Evolutionary conservation across 495 filamentous ascomycete species (phyloP).

Genomic region (Cercophora sp.): DNA sequence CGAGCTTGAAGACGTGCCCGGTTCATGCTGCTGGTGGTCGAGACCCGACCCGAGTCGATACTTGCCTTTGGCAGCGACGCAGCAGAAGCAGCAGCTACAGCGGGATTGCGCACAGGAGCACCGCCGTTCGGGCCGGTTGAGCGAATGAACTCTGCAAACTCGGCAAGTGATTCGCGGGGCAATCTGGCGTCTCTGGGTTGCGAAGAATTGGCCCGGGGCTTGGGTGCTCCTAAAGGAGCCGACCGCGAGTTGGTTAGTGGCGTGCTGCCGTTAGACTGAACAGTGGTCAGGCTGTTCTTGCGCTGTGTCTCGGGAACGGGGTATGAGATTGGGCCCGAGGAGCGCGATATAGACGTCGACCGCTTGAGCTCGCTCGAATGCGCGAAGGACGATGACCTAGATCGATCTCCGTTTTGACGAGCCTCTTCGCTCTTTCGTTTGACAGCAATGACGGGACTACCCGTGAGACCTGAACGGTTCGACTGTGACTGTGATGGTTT

Average conservation of each 20-base stretch:
- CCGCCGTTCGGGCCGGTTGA: constrained; percentile 65
- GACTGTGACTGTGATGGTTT: constrained; percentile 28
- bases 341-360: constrained; percentile 36
- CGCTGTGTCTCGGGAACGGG: constrained; percentile 32
- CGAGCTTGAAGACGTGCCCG: constrained; percentile 63
- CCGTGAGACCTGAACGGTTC: constrained; percentile 25
- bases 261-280: constrained; percentile 6
- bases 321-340: constrained; percentile 19
- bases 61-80: constrained; percentile 27
- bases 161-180: constrained; percentile 59
- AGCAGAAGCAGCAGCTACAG: constrained; percentile 16
- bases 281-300: constrained; percentile 16
- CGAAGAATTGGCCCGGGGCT: constrained; percentile 31
- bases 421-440: constrained; percentile 44
- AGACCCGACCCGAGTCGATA: constrained; percentile 24
- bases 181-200: constrained; percentile 67
- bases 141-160: constrained; percentile 83
- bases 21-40: constrained; percentile 28
- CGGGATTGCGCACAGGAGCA: constrained; percentile 22
- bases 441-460: constrained; percentile 33
- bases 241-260: constrained; percentile 21
- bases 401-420: constrained; percentile 29
- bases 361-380: constrained; percentile 29
- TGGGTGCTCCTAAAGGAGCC: constrained; percentile 25
- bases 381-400: constrained; percentile 37